Base-by-base conservation (phyloP, 225 moss, liverwort and hornwort genomes). In the Lunularia cruciata region DNA sequence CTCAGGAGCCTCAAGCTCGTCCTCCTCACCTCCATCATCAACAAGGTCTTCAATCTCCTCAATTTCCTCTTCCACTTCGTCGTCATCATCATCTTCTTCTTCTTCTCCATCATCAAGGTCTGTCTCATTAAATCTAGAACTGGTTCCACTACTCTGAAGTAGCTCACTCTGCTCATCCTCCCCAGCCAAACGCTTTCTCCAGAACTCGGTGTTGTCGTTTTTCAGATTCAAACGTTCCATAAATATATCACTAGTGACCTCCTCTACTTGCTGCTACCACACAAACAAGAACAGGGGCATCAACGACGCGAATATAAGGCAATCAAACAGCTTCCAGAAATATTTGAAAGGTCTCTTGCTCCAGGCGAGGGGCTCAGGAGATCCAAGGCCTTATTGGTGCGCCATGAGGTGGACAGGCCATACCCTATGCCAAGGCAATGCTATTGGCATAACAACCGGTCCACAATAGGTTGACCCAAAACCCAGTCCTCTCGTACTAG, bases 1-100 rank as follows among this genome's bases (percentile, higher is more conserved):
- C 68, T 91, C 93, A 77, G 91, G 85, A 37, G 92, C 86, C 47
- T 89, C 96, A 43, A 30, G 61, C 67, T 89, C 95, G 27, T 87
- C 94, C 54, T 88, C 92, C 63, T 92, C 96, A 36, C 83, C 90
- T 53, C 87, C 96, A 73, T 96, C 96, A 74, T 98, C 96, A 8
- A 79, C 83, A 70, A 87, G 77, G 65, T 92, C 89, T 73, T 88
- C 92, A 36, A 72, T 79, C 72, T 83, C 88, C 28, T 92, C 96
- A 63, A 75, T 77, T 63, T 85, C 85, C 81, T 85, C 88, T 43
- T 87, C 84, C 75, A 87, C 96, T 63, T 92, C 88, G 2, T 92
- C 87, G 18, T 93, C 93, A 36, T 78, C 86, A 69, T 89, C 91
- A 55, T 90, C 87, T 10, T 43, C 43, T 30, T 88, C 88, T 43